Evolutionary conservation across 345 rosid genomes (phyloP), one percentile per base, ranked within the genome.

Genomic region (Salix purpurea): DNA sequence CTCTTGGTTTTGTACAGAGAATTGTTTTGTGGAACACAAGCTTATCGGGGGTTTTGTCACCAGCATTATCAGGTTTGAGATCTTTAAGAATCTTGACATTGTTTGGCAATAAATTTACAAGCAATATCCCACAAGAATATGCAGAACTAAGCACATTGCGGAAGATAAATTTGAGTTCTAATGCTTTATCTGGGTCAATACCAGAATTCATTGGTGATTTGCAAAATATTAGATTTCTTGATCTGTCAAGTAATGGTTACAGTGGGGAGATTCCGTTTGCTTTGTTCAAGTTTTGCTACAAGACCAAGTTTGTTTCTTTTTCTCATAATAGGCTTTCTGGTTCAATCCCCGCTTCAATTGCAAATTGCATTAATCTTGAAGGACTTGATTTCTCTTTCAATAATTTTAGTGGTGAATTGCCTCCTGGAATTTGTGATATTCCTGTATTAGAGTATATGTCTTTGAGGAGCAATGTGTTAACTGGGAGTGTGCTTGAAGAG

Each of bases 151-250:
- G 84, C 70, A 87, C 94, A 39, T 84, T 96, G 73, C 90, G 98
- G 98, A 93, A 91, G 87, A 93, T 96, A 71, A 96, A 96, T 84
- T 84, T 96, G 78, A 96, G 99, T 77, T 90, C 96, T 23, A 96
- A 96, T 86, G 91, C 91, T 11, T 81, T 96, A 16, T 90, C 98
- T 73, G 99, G 99, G 80, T 83, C 89, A 13, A 91, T 92, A 77
- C 99, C 97, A 9, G 97, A 90, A 75, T 96, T 96, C 79, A 75
- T 96, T 50, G 98, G 98, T 54, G 92, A 85, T 32, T 86, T 96
- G 65, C 91, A 89, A 56, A 93, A 76, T 71, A 87, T 96, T 66
- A 86, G 99, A 86, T 90, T 96, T 78, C 94, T 96, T 34, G 99
- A 96, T 82, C 87, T 96, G 87, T 96, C 99, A 62, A 88, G 76